Conservation (phyloP, 1,284 basidiomycete species). For the Veloporphyrellus conicus region DNA sequence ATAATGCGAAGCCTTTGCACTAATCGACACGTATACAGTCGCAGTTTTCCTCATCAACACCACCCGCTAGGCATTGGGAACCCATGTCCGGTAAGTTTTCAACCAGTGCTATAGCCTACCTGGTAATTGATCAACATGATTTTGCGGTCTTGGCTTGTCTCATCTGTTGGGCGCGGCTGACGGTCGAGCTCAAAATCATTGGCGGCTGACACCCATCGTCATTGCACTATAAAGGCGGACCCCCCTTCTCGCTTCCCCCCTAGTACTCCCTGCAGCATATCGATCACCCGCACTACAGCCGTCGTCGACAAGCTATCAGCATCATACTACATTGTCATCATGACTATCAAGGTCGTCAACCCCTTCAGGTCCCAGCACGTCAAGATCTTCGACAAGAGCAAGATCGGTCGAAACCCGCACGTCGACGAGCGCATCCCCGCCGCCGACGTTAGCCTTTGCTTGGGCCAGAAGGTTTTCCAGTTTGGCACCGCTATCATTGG, state of each 20-base stretch:
- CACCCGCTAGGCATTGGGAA: no score
- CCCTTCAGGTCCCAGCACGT: slow-evolving; percentile 14
- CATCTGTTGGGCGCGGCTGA: slow-evolving; percentile 13
- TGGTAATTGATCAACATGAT: not conserved
- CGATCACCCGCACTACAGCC: not conserved
- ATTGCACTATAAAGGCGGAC: slow-evolving; percentile 9
- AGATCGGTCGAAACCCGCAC: not conserved
- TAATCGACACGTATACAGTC: not conserved
- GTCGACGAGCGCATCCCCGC: not conserved
- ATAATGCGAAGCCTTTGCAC: no score
- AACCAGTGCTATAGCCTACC: not conserved
- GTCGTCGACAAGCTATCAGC: slow-evolving; percentile 4
- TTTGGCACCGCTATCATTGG: slow-evolving; percentile 2
- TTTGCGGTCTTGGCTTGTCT: slow-evolving; percentile 4
- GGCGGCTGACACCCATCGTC: slow-evolving; percentile 12
- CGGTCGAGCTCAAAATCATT: slow-evolving; percentile 4
- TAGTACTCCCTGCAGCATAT: slow-evolving; percentile 3
- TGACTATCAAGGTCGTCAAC: slow-evolving; percentile 16
- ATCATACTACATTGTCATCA: slow-evolving; percentile 6
- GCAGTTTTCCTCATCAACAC: not conserved
- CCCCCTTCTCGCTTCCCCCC: not conserved
- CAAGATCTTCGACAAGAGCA: slow-evolving; percentile 6
- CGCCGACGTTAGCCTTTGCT: not conserved
- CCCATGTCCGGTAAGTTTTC: slow-evolving; percentile 4
- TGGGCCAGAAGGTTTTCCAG: slow-evolving; percentile 10